Conservation (phyloP, 2,329 filamentous ascomycete species). For the Leptographium galeiforme region DNA sequence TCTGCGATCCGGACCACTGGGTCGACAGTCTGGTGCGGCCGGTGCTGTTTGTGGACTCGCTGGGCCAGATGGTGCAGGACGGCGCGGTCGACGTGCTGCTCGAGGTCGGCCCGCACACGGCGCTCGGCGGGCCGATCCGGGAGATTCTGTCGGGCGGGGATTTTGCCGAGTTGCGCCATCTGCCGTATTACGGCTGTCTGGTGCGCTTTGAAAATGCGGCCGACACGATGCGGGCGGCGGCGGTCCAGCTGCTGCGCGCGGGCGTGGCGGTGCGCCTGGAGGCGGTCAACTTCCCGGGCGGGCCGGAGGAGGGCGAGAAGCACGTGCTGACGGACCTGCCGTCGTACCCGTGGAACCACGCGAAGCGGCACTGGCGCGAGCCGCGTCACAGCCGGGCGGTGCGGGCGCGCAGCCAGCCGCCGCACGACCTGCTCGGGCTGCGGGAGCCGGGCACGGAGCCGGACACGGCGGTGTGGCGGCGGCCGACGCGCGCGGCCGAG, state of each 20-base stretch:
- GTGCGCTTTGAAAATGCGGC: constrained; percentile 37
- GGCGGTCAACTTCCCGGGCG: constrained; percentile 29
- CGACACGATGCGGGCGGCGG: constrained; percentile 18
- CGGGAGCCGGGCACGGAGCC: constrained; percentile 26
- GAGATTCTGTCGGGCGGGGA: constrained; percentile 27
- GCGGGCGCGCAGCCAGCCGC: background rate
- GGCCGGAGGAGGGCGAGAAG: background rate
- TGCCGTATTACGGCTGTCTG: constrained; percentile 32
- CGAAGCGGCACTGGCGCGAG: constrained; percentile 33
- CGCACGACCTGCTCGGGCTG: constrained; percentile 31
- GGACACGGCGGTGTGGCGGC: constrained; percentile 33
- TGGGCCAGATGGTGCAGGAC: constrained; percentile 21
- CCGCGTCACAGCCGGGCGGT: constrained; percentile 27
- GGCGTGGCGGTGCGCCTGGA: constrained; percentile 29
- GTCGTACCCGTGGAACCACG: constrained; percentile 32
- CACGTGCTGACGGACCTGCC: background rate
- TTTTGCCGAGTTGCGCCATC: constrained; percentile 22
- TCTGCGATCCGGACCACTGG: constrained; percentile 10
- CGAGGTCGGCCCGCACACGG: constrained; percentile 37
- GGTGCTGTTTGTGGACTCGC: constrained; percentile 24
- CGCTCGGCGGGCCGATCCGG: constrained; percentile 34
- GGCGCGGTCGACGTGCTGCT: constrained; percentile 28
- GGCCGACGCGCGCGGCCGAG: constrained; percentile 31
- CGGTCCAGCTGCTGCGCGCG: constrained; percentile 28
- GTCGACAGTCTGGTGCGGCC: constrained; percentile 25